phyloP scores from a whole-genome alignment of 805 yeast genomes.

The Wickerhamiella occidentalis region DNA sequence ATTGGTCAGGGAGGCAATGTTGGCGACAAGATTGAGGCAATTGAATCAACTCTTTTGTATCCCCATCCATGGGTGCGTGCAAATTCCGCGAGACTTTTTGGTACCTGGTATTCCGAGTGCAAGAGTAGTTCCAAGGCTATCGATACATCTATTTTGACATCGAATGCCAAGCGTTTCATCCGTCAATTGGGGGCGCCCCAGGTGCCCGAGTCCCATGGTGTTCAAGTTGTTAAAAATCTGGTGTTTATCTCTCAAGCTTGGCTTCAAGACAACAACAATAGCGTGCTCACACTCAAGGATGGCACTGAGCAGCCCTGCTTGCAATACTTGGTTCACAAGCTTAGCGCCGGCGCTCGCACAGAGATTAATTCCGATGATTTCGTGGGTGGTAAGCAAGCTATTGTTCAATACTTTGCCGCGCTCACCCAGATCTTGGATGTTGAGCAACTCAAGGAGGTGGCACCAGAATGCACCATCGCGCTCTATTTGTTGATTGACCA shows the following conservation, averaged over 20 bases:
- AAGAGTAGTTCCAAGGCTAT: constrained; percentile 26
- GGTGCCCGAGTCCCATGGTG: constrained; percentile 49
- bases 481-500: constrained; percentile 34
- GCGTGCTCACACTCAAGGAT: constrained; percentile 3
- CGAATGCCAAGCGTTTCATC: constrained; percentile 49
- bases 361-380: constrained; percentile 36
- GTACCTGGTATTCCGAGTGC: constrained; percentile 36
- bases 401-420: constrained; percentile 62
- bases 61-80: constrained; percentile 91
- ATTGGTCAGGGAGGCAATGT: constrained; percentile 30
- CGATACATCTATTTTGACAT: constrained; percentile 40
- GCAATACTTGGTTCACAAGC: constrained; percentile 53
- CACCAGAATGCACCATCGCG: constrained; percentile 44
- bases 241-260: constrained; percentile 50
- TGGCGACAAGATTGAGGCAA: constrained; percentile 28
- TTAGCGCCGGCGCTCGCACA: constrained; percentile 50
- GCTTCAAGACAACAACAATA: constrained; percentile 34
- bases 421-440: constrained; percentile 38
- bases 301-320: constrained; percentile 31
- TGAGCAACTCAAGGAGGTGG: constrained; percentile 19
- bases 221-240: constrained; percentile 54
- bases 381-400: constrained; percentile 48
- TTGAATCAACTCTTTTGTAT: constrained; percentile 49
- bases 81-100: constrained; percentile 47
- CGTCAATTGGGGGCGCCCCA: constrained; percentile 77